Base-by-base conservation (phyloP, 805 yeast genomes). In the Teunomyces atbi region DNA sequence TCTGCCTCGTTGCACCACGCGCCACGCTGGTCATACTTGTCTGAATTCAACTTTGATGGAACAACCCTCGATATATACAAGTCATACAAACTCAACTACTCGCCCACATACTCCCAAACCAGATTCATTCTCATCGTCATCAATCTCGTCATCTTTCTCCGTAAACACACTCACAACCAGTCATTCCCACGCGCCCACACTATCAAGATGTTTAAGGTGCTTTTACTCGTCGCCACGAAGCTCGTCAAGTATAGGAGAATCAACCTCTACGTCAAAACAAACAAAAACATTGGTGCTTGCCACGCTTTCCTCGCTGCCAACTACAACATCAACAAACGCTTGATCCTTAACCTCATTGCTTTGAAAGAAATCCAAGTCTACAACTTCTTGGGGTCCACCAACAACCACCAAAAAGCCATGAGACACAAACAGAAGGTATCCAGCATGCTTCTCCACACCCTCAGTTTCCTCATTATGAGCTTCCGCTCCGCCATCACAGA, bases 271-370 rank as follows among this genome's bases (percentile, higher is more conserved):
- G 51, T 71, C 5, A 59, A 56, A 32, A 50, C 65, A 6, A 55
- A 58, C 27, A 59, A 59, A 39, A 52, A 55, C 23, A 46, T 62
- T 12, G 54, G 56, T 11, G 42, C 44, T n/a, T 54, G 68, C 27
- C 60, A 64, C 41, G 58, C 56, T 8, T 71, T 68, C 42, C 51
- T 72, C 48, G 48, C 65, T 1, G 38, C 55, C 6, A 72, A 68
- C 48, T 72, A 68, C 52, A 61, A 56, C 38, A 54, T 70, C 12
- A 73, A 72, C 55, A 69, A 68, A 49, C 61, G 59, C 35, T 48
- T 72, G 23, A 71, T 73, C 5, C 44, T 54, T n/a, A 60, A 55
- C 44, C 50, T 71, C 34, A 58, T 71, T 1, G 49, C 55, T 18
- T 50, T 67, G 28, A 70, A 69, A 44, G 72, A 69, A 47, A 30